These are phyloP conservation scores for Pythium phragmiticola DNA, from an alignment of 352 stramenopile species.

Conservation along the genomic window DNA sequence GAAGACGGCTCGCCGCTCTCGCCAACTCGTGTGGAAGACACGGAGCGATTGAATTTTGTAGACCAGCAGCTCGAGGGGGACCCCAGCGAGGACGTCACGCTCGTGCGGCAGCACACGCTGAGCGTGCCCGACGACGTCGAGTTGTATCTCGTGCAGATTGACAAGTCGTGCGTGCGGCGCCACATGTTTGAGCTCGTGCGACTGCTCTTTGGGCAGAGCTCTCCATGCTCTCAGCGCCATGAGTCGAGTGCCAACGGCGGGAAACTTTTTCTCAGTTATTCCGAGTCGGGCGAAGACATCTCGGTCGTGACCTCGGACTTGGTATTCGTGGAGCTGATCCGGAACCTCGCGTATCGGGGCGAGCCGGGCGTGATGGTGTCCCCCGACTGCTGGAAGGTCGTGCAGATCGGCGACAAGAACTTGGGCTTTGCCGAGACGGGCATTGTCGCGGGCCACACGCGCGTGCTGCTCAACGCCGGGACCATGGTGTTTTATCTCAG, in stretches of 20 bases:
- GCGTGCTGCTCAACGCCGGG: slow-evolving; percentile 50
- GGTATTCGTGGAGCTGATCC: slow-evolving; percentile 40
- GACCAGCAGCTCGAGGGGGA: slow-evolving; percentile 6
- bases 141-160: slow-evolving; percentile 55
- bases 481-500: slow-evolving; percentile 73
- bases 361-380: slow-evolving; percentile 58
- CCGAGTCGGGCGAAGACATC: slow-evolving; percentile 56
- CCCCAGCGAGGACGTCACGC: slow-evolving; percentile 20
- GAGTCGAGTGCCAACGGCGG: slow-evolving; percentile 1
- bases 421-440: slow-evolving; percentile 59
- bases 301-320: slow-evolving; percentile 56
- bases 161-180: slow-evolving; percentile 37
- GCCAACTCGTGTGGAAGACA: slow-evolving; percentile 2
- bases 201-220: slow-evolving; percentile 40
- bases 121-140: slow-evolving; percentile 48
- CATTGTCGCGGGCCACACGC: slow-evolving; percentile 66
- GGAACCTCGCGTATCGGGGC: slow-evolving; percentile 32
- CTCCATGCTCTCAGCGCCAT: not conserved
- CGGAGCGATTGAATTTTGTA: not conserved
- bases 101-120: slow-evolving; percentile 52
- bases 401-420: slow-evolving; percentile 63
- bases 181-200: slow-evolving; percentile 62
- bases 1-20: slow-evolving; percentile 35
- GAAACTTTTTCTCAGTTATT: slow-evolving; percentile 58
- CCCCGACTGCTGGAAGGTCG: slow-evolving; percentile 58